Base-by-base conservation (phyloP, 2,329 filamentous ascomycete species). In the Rutstroemia sp. region DNA sequence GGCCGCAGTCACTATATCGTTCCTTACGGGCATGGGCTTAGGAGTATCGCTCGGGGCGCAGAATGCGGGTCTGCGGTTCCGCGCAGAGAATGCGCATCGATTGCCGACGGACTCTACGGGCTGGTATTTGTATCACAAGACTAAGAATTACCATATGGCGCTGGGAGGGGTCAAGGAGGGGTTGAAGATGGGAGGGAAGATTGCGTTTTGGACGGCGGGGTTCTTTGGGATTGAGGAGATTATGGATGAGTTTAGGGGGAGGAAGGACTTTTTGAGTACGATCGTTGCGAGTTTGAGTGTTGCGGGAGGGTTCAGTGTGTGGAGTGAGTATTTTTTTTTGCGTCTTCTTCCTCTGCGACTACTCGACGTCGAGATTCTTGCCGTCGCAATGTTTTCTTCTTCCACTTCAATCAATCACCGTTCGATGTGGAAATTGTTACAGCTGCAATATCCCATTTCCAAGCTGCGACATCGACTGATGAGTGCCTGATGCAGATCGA, bases 111-210 rank as follows among this genome's bases (percentile, higher is more conserved):
- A 86, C 1, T 85, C 89, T 25, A 83, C 85, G 2, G 92, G 91
- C 17, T 99, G 94, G 94, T 99, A 92, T 70, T 81, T 97, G n/a
- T 99, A 99, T 72, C 92, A 97, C 76, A 96, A 96, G 74, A 89
- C 84, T 69, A 97, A 97, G 73, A 97, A 96, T 73, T 97, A 99
- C 75, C 84, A 90, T 66, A 81, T 87, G 51, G 85, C 89, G 65
- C 79, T 87, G 21, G 88, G 87, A 5, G 92, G 88, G 0, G 75
- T 95, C 17, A 82, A 82, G 52, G 90, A 95, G 67, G 94, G 90
- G 0, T 65, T 89, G 50, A 84, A 80, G 62, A 89, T 94, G 78
- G 91, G 87, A 1, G 69, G 75, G 34, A 84, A 81, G 63, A 77
- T 95, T 5, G 82, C 82, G 4, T 75, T 87, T 47, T 92, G 92